Base-by-base conservation (phyloP, 1,284 basidiomycete genomes). In the Athelia psychrophila region DNA sequence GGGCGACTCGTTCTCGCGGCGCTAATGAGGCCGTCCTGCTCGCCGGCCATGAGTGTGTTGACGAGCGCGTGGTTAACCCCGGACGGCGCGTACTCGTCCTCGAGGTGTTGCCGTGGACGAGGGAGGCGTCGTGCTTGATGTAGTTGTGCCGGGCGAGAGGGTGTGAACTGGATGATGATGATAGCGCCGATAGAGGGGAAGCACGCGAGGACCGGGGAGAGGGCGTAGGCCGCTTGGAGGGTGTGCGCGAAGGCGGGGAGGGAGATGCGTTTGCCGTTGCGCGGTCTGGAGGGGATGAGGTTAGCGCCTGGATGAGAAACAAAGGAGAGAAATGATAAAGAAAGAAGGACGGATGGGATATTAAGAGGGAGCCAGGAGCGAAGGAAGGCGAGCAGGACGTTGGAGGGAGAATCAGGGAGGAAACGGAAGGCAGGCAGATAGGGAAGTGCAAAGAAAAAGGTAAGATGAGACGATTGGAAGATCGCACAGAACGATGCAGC, bases 81-180 rank as follows among this genome's bases (percentile, higher is more conserved):
- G 0, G 18, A 56, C 0, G 74, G 63, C 22, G 72, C 72, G 38
- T 65, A 70, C 23, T 64, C 61, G 16, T 19, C 38, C 0, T 59
- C 62, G 1, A 51, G 13, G 61, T 63, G 30, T 74, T 65, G 3
- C 55, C 19, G 56, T 83, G 81, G 12, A 77, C 77, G n/a, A 82
- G 65, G 2, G 78, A 75, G 1, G 73, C 79, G 49, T 83, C 70
- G 55, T 83, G 81, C n/a, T 79, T 69, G 54, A 83, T 78, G 15
- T 74, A 64, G 52, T 62, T 62, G 44, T 69, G 74, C 23, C 61
- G 51, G 1, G 74, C 74, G 8, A 77, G 72, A 35, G 25, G 13
- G 19, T 16, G 32, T 36, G 50, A 22, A 51, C 4, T 68, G 63
- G 1, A 59, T 56, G 33, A 66, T 44, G 20, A 60, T 35, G 9